Conservation (phyloP, 208 protist species). For the Trichomonas vaginalis region DNA sequence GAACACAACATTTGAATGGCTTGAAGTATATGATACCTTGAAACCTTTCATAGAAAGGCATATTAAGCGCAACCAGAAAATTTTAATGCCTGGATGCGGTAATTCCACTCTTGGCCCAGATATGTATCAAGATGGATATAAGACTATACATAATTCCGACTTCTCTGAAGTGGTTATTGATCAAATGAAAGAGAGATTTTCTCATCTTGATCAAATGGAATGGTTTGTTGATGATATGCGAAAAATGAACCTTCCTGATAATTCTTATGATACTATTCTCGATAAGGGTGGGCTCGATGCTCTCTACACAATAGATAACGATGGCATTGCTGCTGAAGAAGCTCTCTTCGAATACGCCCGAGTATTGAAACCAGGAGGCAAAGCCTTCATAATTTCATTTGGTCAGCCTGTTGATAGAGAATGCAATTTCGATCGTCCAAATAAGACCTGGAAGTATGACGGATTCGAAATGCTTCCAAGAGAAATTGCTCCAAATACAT, state of each 20-base stretch:
- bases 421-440: not conserved
- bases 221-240: not conserved
- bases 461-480: not conserved
- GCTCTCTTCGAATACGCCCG: not conserved
- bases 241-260: not conserved
- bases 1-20: not conserved
- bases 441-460: not conserved
- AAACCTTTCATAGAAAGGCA: not conserved
- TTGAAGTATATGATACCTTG: not conserved
- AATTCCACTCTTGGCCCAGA: not conserved
- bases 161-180: not conserved
- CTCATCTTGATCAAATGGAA: not conserved
- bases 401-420: not conserved
- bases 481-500: not conserved
- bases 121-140: constrained; percentile 12
- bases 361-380: not conserved
- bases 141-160: not conserved
- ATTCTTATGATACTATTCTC: not conserved
- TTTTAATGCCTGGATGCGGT: constrained; percentile 7
- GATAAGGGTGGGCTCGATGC: not conserved
- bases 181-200: not conserved
- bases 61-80: not conserved
- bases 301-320: not conserved
- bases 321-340: not conserved
- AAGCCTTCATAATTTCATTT: not conserved